These are phyloP conservation scores for Chlorella sorokiniana DNA, from an alignment of 139 green algal species.

Conservation along the genomic window DNA sequence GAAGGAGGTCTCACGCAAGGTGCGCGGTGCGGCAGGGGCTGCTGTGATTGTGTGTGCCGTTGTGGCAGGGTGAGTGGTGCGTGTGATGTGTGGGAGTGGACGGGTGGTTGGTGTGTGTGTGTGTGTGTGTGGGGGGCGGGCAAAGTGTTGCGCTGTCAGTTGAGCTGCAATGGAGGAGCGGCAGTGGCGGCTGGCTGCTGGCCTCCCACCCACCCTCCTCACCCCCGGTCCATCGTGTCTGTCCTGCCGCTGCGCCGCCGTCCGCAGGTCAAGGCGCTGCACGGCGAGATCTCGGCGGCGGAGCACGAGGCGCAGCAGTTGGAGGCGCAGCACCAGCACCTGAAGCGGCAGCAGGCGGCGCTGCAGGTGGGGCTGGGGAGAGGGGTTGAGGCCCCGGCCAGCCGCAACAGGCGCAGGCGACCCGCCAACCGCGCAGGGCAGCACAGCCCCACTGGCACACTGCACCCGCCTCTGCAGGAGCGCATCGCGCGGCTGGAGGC, in stretches of 20 bases:
- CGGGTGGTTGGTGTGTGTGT: no score
- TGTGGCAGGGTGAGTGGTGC: background rate
- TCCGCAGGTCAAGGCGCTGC: slow-evolving; percentile 47
- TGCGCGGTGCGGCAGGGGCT: background rate
- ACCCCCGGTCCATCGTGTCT: background rate
- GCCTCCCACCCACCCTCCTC: background rate
- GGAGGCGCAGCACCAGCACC: slow-evolving; percentile 51
- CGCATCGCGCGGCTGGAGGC: slow-evolving; percentile 64
- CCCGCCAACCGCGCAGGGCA: no score
- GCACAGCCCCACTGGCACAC: no score
- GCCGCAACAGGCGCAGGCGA: no score
- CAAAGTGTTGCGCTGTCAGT: background rate
- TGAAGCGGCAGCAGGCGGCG: slow-evolving; percentile 64
- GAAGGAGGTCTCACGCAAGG: slow-evolving; percentile 67
- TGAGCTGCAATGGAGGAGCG: no score
- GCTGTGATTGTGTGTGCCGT: background rate
- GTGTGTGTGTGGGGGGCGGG: background rate
- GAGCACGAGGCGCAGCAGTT: slow-evolving; percentile 67
- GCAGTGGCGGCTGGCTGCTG: no score
- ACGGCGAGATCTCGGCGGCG: slow-evolving; percentile 34
- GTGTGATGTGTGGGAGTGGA: no score
- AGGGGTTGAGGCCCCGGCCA: no score
- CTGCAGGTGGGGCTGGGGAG: background rate
- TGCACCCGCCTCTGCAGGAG: slow-evolving; percentile 47
- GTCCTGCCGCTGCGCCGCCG: background rate